phyloP scores from a whole-genome alignment of 2,329 filamentous ascomycete genomes.

The Ilyonectria mors-panacis region DNA sequence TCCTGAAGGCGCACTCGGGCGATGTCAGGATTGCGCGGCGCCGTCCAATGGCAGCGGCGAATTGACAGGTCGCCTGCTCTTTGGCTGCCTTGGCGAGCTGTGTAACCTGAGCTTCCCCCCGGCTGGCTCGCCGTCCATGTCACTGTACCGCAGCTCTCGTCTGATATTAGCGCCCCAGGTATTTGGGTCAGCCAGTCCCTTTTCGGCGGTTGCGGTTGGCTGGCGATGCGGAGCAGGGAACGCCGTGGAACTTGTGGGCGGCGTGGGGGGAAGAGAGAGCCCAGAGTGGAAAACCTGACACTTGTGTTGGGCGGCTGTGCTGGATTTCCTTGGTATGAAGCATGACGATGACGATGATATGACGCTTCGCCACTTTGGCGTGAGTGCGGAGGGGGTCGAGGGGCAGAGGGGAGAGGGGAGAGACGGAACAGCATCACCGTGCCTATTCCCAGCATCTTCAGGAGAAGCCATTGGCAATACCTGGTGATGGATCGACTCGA shows the following conservation, averaged over 20 bases:
- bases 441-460: slow-evolving; percentile 18
- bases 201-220: slow-evolving; percentile 23
- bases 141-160: neutral
- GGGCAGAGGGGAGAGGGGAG: neutral
- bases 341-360: slow-evolving; percentile 15
- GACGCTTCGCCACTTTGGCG: slow-evolving; percentile 23
- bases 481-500: slow-evolving; percentile 15
- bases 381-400: neutral
- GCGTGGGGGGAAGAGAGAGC: slow-evolving; percentile 20
- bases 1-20: slow-evolving; percentile 12
- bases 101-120: slow-evolving; percentile 33
- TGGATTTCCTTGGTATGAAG: neutral
- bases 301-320: neutral
- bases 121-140: neutral
- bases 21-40: slow-evolving; percentile 8
- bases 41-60: slow-evolving; percentile 36
- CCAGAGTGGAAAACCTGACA: neutral
- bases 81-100: slow-evolving; percentile 19
- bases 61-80: slow-evolving; percentile 35
- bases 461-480: slow-evolving; percentile 13
- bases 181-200: slow-evolving; percentile 27
- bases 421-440: neutral
- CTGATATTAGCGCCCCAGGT: slow-evolving; percentile 21
- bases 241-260: slow-evolving; percentile 8
- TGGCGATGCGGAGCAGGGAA: neutral